Conservation (phyloP, 2,329 filamentous ascomycete genomes). For the Arthrobotrys musiformis region DNA sequence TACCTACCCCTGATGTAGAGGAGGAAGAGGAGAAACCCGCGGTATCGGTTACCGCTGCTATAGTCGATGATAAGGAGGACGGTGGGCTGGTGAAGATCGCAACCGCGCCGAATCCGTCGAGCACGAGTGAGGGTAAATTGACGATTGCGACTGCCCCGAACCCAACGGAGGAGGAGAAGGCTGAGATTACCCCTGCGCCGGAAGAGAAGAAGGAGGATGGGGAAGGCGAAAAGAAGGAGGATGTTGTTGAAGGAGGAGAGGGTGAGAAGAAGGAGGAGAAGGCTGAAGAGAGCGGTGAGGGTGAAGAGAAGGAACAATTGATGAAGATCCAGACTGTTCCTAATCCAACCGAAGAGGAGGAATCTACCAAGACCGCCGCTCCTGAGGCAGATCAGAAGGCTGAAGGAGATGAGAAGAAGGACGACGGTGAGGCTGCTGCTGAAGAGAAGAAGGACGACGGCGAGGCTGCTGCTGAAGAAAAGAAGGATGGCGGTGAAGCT, state of each 20-base stretch:
- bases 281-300: neutral
- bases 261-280: neutral
- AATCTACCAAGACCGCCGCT: neutral
- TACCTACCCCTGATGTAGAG: neutral
- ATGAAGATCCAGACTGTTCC: slow-evolving; percentile 8
- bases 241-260: neutral
- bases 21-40: neutral
- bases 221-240: neutral
- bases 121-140: neutral
- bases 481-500: neutral
- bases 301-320: neutral
- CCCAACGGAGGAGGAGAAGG: neutral
- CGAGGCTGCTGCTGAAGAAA: neutral
- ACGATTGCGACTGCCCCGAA: neutral
- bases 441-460: neutral
- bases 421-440: neutral
- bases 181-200: neutral
- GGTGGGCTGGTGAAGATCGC: neutral
- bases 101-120: neutral
- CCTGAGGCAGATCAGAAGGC: neutral
- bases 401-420: neutral
- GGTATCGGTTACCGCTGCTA: neutral
- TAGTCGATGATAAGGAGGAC: neutral
- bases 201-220: neutral
- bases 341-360: neutral